Conservation (phyloP, 2,329 filamentous ascomycete genomes). For the Mariannaea sp. region DNA sequence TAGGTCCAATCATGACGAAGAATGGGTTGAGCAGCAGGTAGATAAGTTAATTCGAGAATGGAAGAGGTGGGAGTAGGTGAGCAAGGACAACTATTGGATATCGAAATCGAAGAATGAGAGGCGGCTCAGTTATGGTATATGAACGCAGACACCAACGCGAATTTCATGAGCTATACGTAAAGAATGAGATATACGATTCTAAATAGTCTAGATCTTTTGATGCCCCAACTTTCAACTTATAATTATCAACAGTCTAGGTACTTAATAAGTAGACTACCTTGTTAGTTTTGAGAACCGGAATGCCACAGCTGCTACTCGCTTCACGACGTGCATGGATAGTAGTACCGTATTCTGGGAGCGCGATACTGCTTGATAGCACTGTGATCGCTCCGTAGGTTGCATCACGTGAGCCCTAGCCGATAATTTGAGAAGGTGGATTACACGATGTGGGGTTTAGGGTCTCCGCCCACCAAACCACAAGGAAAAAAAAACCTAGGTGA, state of each 20-base stretch:
- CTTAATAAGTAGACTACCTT: too few species aligned
- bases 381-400: constrained; percentile 12
- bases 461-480: constrained; percentile 46
- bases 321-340: too few species aligned
- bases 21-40: constrained; percentile 50
- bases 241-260: too few species aligned
- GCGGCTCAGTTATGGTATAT: constrained; percentile 21
- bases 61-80: constrained; percentile 59
- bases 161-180: constrained; percentile 22
- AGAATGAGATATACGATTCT: constrained; percentile 24
- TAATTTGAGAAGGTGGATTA: constrained; percentile 39
- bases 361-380: neutral
- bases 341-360: too few species aligned
- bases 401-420: constrained; percentile 22
- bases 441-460: constrained; percentile 44
- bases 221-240: too few species aligned
- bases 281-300: too few species aligned
- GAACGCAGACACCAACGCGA: constrained; percentile 25
- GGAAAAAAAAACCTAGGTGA: constrained; percentile 46
- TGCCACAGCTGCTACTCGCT: too few species aligned
- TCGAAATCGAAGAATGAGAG: constrained; percentile 11
- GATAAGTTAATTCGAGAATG: constrained; percentile 60
- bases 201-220: neutral
- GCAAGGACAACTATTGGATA: constrained; percentile 11
- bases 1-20: constrained; percentile 40